A percentile compares a stretch with the other conserved stretches of the same genome.
Conservation (phyloP, 768 basidiomycete genomes). For the Clavulina sp. region DNA sequence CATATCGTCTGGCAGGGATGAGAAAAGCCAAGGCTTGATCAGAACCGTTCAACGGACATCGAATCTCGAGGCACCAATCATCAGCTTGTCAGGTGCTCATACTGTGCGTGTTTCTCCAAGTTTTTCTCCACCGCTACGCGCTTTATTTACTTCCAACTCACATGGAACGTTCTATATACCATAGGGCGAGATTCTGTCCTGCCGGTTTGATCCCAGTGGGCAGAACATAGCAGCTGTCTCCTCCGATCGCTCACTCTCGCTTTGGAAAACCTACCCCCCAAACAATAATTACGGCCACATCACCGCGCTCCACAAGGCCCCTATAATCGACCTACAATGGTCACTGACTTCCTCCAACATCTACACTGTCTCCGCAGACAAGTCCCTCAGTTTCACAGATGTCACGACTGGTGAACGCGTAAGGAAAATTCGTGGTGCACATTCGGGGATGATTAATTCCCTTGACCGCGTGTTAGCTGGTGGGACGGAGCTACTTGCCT, state of each 20-base stretch:
- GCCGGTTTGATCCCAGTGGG: constrained; percentile 87
- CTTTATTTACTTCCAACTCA: not conserved
- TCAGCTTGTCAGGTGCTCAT: constrained; percentile 77
- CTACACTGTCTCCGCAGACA: constrained; percentile 84
- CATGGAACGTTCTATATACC: not conserved
- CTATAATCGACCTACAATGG: constrained; percentile 88
- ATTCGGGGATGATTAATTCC: constrained; percentile 79
- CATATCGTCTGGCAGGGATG: constrained; percentile 59
- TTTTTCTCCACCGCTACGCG: not conserved
- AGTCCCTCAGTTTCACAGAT: constrained; percentile 58
- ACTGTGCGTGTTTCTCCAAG: constrained; percentile 32
- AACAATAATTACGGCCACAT: constrained; percentile 87
- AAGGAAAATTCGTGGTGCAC: constrained; percentile 69
- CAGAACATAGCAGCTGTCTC: constrained; percentile 89
- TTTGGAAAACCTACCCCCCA: constrained; percentile 84
- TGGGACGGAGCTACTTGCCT: constrained; percentile 71
- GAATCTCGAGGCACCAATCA: constrained; percentile 82
- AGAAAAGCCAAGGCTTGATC: constrained; percentile 60
- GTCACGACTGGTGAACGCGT: constrained; percentile 68
- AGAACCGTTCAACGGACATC: constrained; percentile 84
- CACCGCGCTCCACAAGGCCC: constrained; percentile 68
- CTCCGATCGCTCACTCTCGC: constrained; percentile 71
- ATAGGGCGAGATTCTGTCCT: constrained; percentile 75
- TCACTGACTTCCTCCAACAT: constrained; percentile 53
- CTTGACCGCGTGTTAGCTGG: constrained; percentile 75